Conservation (phyloP, 805 yeast genomes). For the Clavispora phyllophila region DNA sequence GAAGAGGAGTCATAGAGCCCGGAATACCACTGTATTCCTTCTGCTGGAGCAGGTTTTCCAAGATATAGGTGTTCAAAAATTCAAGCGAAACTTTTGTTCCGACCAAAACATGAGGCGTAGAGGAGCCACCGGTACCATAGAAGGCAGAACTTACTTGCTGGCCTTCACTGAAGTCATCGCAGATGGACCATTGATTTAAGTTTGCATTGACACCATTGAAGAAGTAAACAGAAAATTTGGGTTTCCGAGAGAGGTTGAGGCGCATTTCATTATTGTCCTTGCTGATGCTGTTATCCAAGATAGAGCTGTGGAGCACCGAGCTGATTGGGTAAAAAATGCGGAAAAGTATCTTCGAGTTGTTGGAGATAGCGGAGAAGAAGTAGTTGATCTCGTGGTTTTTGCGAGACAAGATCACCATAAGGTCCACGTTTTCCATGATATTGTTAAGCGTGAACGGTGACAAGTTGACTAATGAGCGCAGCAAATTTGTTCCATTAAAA, state of each 20-base stretch:
- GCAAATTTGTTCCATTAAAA: slow-evolving; percentile 34
- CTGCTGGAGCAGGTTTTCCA: slow-evolving; percentile 31
- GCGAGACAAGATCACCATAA: slow-evolving; percentile 64
- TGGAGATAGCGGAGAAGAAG: slow-evolving; percentile 70
- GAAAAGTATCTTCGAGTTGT: slow-evolving; percentile 62
- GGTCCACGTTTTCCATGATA: slow-evolving; percentile 64
- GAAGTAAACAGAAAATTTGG: slow-evolving; percentile 76
- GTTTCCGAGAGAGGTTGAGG: slow-evolving; percentile 51
- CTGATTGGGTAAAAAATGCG: slow-evolving; percentile 67
- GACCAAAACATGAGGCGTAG: slow-evolving; percentile 63
- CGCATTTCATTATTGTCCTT: slow-evolving; percentile 44
- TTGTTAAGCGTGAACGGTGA: slow-evolving; percentile 63
- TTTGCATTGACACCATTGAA: slow-evolving; percentile 48
- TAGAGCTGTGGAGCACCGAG: slow-evolving; percentile 54
- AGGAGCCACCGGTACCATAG: slow-evolving; percentile 48
- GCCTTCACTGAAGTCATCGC: slow-evolving; percentile 81
- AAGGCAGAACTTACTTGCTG: slow-evolving; percentile 72
- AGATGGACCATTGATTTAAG: slow-evolving; percentile 69
- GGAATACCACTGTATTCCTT: slow-evolving; percentile 6
- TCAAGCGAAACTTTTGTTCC: slow-evolving; percentile 50
- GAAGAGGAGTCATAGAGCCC: neutral
- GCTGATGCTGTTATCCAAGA: slow-evolving; percentile 43
- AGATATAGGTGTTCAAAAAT: slow-evolving; percentile 49
- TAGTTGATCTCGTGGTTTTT: slow-evolving; percentile 71
- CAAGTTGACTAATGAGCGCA: slow-evolving; percentile 49